These are phyloP conservation scores for sorghum (Sorghum bicolor) DNA, from an alignment of 176 grass and related monocot species.

Conservation along the genomic window DNA sequence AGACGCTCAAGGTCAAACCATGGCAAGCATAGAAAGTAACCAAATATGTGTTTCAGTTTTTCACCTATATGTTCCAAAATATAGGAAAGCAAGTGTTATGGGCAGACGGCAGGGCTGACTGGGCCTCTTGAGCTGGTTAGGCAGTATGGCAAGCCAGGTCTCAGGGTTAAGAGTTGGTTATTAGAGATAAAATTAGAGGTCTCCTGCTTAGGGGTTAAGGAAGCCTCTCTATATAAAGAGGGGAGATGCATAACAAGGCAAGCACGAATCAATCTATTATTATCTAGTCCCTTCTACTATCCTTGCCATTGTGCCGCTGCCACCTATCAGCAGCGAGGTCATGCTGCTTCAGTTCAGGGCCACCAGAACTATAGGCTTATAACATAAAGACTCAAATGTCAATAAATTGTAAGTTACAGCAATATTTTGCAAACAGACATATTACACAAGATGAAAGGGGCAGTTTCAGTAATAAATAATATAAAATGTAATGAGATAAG, in stretches of 20 bases:
- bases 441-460: background rate
- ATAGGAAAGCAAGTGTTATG: background rate
- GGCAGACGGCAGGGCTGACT: background rate
- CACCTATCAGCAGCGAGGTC: background rate
- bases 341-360: background rate
- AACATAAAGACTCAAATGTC: background rate
- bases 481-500: conserved; percentile 4
- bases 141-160: background rate
- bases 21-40: background rate
- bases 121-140: background rate
- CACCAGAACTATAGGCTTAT: background rate
- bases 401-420: background rate
- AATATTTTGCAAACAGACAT: background rate
- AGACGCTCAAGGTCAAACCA: conserved; percentile 17
- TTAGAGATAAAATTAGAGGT: background rate
- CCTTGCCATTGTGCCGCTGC: background rate
- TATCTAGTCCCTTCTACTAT: background rate
- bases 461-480: background rate
- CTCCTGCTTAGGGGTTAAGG: background rate
- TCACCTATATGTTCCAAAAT: background rate
- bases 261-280: background rate
- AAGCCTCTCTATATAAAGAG: background rate
- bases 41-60: background rate
- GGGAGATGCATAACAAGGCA: background rate
- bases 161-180: background rate